Conservation (phyloP, 192 early-diverging fungal species). For the Martensiomyces pterosporus region DNA sequence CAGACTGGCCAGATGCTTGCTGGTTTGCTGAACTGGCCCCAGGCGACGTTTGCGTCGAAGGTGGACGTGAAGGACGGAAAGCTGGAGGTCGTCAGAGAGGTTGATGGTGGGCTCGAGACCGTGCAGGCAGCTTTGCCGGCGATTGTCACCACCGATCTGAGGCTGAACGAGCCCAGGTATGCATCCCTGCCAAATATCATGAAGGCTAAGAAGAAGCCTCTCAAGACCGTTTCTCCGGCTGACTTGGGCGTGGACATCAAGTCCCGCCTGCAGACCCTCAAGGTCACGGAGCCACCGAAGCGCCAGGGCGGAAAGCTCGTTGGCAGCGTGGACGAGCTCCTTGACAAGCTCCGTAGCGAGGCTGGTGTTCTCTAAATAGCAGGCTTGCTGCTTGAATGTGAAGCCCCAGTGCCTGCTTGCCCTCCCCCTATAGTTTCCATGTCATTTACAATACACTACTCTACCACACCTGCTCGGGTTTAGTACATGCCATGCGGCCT, state of each 20-base stretch:
- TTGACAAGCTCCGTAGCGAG: conserved; percentile 85
- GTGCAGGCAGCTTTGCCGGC: conserved; percentile 81
- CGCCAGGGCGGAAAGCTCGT: conserved; percentile 89
- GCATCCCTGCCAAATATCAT: conserved; percentile 91
- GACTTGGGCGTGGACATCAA: conserved; percentile 83
- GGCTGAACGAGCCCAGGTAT: conserved; percentile 93
- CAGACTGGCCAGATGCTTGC: conserved; percentile 99
- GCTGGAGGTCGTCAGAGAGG: conserved; percentile 88
- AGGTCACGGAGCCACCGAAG: conserved; percentile 89
- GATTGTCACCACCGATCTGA: conserved; percentile 91
- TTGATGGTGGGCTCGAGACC: conserved; percentile 97
- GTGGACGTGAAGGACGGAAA: conserved; percentile 67
- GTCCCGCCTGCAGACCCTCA: conserved; percentile 79
- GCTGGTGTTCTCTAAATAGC: conserved; percentile 62
- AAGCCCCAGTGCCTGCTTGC: no score
- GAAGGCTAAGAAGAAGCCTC: conserved; percentile 99
- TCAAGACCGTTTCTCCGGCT: conserved; percentile 69
- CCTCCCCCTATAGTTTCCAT: no score
- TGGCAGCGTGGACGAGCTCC: conserved; percentile 86
- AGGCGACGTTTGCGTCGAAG: conserved; percentile 97
- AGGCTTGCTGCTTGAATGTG: neutral
- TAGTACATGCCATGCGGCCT: no score
- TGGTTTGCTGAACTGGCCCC: conserved; percentile 89
- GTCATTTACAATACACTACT: conserved; percentile 2
- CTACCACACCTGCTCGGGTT: no score